Base-by-base conservation (phyloP, 108 stramenopile genomes). In the Nitzschia inconspicua region DNA sequence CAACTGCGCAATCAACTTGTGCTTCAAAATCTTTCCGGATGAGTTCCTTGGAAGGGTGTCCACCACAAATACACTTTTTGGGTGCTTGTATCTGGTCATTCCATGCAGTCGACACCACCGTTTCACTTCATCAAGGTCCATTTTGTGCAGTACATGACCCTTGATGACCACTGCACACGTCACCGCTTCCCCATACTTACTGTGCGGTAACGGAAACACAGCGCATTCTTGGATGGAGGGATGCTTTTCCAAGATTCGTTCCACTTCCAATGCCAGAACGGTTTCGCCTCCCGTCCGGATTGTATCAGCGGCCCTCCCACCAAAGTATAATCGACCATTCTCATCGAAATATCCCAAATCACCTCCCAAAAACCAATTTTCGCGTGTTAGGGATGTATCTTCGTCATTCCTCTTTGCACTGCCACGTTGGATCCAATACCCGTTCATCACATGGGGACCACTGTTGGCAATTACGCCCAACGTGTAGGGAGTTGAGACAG, bases 271-370 rank as follows among this genome's bases (percentile, higher is more conserved):
- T n/a, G 93, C 83, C 34, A 89, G 24, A 0, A 96, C 83, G 6
- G 91, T 94, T 67, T 96, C 96, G 7, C 90, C 96, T 18, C 96
- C 95, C 23, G 88, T 91, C 8, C 92, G 84, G 61, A 96, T 89
- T 1, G 84, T 75, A 63, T 96, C 94, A 47, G 70, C 78, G 14
- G 47, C 73, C 27, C 95, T 70, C 2, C 95, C 95, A 53, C 73
- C 72, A 66, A 94, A 94, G 44, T 81, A 88, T 4, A 91, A 63
- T 27, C 63, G 67, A 6, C 72, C 71, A 13, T 53, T 47, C 13
- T 72, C 32, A 47, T 83, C 82, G 22, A 77, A 66, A 53, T 70
- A 88, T 34, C 89, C 93, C 44, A 91, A 58, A 67, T 94, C 93
- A 51, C 70, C 88, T 23, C 85, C 85, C 28, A 84, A 39, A 59